Evolutionary conservation across 495 filamentous ascomycete genomes (phyloP), one percentile per base, ranked within the genome.

Genomic region (Chlorociboria aeruginascens): DNA sequence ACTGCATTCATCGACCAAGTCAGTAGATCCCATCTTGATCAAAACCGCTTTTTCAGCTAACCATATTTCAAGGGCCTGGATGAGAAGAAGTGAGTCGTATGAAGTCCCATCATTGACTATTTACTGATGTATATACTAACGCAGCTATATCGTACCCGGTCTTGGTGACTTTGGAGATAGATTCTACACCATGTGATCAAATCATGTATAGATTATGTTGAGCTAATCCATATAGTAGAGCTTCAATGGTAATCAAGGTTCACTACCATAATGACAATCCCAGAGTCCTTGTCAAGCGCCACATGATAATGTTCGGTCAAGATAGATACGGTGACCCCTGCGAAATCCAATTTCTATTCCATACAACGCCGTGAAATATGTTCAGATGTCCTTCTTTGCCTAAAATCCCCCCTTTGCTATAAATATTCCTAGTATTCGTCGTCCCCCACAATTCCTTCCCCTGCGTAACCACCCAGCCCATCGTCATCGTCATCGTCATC

Each of bases 81-180:
- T 64, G 89, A 89, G 60, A 95, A 95, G 75, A 98, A 95, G 92
- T 96, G 72, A 59, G 78, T 66, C 14, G 36, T 14, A 25, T 50
- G 16, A 38, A 28, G n/a, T 38, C 17, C 32, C 45, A 40, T 33
- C 32, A 9, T 33, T 40, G 16, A 40, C 36, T 40, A 43, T 43
- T 48, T 31, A 53, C 58, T 64, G 55, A 63, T 48, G 36, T 46
- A 17, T 17, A 40, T 16, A n/a, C 13, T 7, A 17, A 39, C 48
- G 49, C 60, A 98, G 92, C 56, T 98, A 97, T 61, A 98, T 98
- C 59, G 79, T 94, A 39, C 92, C 92, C 20, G 92, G 92, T 4
- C 74, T 98, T 12, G 92, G 92, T 40, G 92, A 98, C 63, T 98
- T 98, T 63, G 92, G 92, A 34, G 92, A 98, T 61, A 74, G 92